Conservation (phyloP, 2,329 filamentous ascomycete species). For the Pseudocercospora eumusae region DNA sequence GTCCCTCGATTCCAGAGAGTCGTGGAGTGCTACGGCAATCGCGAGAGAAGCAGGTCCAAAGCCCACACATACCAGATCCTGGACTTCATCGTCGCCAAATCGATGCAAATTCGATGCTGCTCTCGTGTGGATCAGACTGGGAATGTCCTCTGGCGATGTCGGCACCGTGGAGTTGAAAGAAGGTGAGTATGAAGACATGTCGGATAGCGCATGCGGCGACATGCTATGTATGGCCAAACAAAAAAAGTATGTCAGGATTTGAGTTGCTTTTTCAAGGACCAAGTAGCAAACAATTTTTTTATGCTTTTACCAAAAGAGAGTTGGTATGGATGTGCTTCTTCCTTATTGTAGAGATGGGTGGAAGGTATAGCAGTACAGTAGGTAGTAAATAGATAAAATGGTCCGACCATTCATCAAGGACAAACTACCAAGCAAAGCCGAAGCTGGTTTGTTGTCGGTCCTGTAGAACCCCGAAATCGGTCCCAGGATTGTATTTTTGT, state of each 20-base stretch:
- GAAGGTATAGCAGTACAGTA: neutral
- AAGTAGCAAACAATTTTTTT: neutral
- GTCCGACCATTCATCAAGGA: neutral
- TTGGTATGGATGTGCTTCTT: neutral
- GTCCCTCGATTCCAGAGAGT: conserved; percentile 59
- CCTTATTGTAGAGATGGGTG: neutral
- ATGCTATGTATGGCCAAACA: too few species aligned
- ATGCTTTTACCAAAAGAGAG: neutral
- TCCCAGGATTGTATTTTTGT: neutral
- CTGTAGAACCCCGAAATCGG: conserved; percentile 6
- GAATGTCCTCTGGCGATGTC: conserved; percentile 26
- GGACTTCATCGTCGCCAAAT: conserved; percentile 63
- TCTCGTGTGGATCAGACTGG: conserved; percentile 19
- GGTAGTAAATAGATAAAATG: neutral
- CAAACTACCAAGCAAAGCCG: neutral
- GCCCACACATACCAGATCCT: conserved; percentile 86
- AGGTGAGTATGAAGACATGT: conserved; percentile 17
- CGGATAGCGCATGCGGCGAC: conserved; percentile 28
- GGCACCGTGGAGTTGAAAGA: conserved; percentile 18
- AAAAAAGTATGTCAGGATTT: neutral
- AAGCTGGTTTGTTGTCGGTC: neutral
- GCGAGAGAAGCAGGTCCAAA: conserved; percentile 91
- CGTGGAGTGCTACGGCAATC: conserved; percentile 85
- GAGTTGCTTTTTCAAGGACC: too few species aligned
- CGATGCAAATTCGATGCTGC: conserved; percentile 46